Evolutionary conservation across 2,329 filamentous ascomycete species (phyloP), one percentile per base, ranked within the genome.

Genomic region (Polytolypa hystricis): DNA sequence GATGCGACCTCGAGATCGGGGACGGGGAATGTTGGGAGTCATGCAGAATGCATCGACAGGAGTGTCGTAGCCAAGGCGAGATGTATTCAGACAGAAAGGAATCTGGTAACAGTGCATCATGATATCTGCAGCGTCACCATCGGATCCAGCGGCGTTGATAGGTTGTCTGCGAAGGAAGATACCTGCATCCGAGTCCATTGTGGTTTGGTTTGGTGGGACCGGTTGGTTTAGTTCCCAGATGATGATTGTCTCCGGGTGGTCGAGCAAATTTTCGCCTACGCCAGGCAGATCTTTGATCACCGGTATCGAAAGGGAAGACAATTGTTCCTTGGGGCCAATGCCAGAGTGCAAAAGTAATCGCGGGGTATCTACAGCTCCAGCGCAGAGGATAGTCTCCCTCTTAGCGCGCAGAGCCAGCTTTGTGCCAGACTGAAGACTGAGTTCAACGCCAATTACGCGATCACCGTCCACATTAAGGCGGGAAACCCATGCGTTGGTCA

Each of bases 41-140:
- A 91, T 91, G 73, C 84, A 91, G 69, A 93, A 93, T 35, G 84
- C 84, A 51, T 87, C 81, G 42, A 79, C 66, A 33, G 74, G 74
- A 27, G 67, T 66, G 50, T 78, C 74, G 57, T 79, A 93, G 47
- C 85, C 85, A 8, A 94, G 71, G 27, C 83, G 78, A 38, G 72
- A 66, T 1, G 85, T 94, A 71, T 93, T 93, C 48, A 86, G 75
- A 44, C 79, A 83, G 64, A 93, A 93, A 37, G 85, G 85, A 48
- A 93, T 93, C 64, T 93, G 86, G 68, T 93, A 93, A 73, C 85
- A 93, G 67, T 93, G 85, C 81, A 91, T 91, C 86, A 93, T 93
- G 52, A 93, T 65, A 54, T 94, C 86, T 45, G 81, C 82, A 38
- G 83, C 79, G 43, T 81, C 73, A 35, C 81, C 81, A 49, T 93